Conservation (phyloP, 495 filamentous ascomycete species). For the Tuber umbilicatum region DNA sequence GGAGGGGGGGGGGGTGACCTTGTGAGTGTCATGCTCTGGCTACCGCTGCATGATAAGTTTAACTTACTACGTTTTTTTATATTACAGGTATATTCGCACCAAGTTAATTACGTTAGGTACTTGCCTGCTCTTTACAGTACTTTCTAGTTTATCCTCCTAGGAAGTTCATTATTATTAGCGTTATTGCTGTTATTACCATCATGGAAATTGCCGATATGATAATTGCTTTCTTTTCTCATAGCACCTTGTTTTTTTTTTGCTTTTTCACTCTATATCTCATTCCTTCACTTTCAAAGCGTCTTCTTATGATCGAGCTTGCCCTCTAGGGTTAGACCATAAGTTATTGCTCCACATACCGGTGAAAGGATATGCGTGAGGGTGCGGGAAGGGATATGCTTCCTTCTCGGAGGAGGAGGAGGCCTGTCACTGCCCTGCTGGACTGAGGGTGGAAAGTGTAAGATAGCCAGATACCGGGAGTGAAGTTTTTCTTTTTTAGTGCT, state of each 20-base stretch:
- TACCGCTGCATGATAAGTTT: background rate
- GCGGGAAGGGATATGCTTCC: background rate
- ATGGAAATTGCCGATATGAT: background rate
- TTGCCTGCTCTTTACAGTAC: background rate
- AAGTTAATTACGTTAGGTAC: background rate
- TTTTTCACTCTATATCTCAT: background rate
- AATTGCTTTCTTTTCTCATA: background rate
- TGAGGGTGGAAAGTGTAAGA: background rate
- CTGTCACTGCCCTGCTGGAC: background rate
- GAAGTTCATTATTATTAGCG: background rate
- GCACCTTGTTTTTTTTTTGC: background rate
- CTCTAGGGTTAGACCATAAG: background rate
- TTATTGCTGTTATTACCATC: background rate
- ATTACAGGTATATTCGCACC: background rate
- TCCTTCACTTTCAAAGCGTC: background rate
- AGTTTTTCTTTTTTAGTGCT: background rate
- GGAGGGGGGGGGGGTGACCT: too few relatives aligned
- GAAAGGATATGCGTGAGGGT: background rate
- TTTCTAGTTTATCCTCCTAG: background rate
- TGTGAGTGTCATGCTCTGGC: background rate
- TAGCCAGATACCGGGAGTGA: background rate
- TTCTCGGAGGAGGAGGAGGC: background rate
- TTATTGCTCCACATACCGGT: background rate
- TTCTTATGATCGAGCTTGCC: background rate
- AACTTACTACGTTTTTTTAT: background rate